These are phyloP conservation scores for Fusarium longipes DNA, from an alignment of 2,329 filamentous ascomycete species.

Conservation along the genomic window DNA sequence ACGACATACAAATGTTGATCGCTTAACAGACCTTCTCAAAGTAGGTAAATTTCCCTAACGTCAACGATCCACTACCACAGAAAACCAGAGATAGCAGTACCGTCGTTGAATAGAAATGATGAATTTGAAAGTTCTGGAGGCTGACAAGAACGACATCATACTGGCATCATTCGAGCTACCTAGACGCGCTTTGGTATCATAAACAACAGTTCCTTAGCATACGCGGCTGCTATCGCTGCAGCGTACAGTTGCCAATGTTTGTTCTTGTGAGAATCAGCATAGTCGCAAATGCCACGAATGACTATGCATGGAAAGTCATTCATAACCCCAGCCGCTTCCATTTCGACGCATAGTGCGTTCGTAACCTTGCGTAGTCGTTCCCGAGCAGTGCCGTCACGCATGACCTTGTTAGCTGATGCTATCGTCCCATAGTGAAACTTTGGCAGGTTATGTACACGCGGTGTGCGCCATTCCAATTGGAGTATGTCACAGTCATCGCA, in stretches of 20 bases:
- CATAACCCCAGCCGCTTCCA: slow-evolving; percentile 2
- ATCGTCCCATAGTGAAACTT: background rate
- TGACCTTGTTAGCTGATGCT: background rate
- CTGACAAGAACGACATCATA: no score
- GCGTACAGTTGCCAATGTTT: background rate
- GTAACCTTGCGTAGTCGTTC: background rate
- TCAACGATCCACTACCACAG: no score
- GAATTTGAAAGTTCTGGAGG: no score
- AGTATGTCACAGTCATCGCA: background rate
- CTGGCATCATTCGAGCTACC: no score
- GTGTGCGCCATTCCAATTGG: background rate
- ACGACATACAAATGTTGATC: no score
- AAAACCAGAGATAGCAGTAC: no score
- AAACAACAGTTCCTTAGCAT: background rate
- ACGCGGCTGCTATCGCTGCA: background rate
- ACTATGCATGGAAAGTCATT: background rate
- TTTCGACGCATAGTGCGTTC: background rate
- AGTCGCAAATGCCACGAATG: background rate
- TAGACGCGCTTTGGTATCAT: background rate
- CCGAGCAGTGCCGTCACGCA: background rate
- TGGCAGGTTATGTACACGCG: background rate
- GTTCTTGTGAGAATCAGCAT: background rate
- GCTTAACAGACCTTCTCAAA: no score
- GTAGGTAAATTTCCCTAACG: no score
- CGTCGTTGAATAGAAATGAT: no score